These are phyloP conservation scores for Komagataella ulmi DNA, from an alignment of 805 yeast species.

Conservation along the genomic window DNA sequence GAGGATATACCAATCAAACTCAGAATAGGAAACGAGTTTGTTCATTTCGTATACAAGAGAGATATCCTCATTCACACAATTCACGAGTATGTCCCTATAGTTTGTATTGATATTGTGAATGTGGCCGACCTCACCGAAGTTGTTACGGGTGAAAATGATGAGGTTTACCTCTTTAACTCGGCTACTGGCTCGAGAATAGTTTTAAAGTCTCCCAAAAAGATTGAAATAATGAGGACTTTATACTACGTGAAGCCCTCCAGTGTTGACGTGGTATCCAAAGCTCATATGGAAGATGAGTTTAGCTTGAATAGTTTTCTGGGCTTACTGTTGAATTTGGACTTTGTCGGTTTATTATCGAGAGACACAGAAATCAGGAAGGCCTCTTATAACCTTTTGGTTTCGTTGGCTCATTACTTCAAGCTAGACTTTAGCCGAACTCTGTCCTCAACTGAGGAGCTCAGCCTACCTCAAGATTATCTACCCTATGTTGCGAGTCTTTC, in stretches of 20 bases:
- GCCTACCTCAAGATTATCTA: slow-evolving; percentile 56
- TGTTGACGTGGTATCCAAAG: slow-evolving; percentile 17
- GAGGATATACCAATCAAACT: slow-evolving; percentile 46
- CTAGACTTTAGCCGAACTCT: slow-evolving; percentile 46
- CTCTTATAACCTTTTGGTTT: slow-evolving; percentile 49
- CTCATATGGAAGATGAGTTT: slow-evolving; percentile 16
- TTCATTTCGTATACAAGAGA: slow-evolving; percentile 39
- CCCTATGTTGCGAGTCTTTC: slow-evolving; percentile 48
- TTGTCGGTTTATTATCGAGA: slow-evolving; percentile 54
- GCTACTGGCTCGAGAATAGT: slow-evolving; percentile 21
- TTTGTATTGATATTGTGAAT: slow-evolving; percentile 27
- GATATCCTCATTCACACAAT: slow-evolving; percentile 25
- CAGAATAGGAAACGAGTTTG: slow-evolving; percentile 55
- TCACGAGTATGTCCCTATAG: slow-evolving; percentile 20
- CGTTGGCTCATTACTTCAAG: slow-evolving; percentile 45
- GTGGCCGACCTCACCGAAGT: slow-evolving; percentile 27
- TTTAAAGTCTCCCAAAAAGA: slow-evolving; percentile 33
- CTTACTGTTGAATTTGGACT: slow-evolving; percentile 46
- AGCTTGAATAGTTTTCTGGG: slow-evolving; percentile 30
- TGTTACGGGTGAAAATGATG: slow-evolving; percentile 33
- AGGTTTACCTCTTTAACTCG: slow-evolving; percentile 28
- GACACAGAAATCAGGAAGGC: slow-evolving; percentile 47
- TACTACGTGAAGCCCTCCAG: slow-evolving; percentile 52
- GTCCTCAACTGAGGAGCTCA: slow-evolving; percentile 41
- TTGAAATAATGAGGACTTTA: slow-evolving; percentile 58